Evolutionary conservation across 2,329 filamentous ascomycete species (phyloP), one percentile per base, ranked within the genome.

Genomic region (Diaporthe capsici): DNA sequence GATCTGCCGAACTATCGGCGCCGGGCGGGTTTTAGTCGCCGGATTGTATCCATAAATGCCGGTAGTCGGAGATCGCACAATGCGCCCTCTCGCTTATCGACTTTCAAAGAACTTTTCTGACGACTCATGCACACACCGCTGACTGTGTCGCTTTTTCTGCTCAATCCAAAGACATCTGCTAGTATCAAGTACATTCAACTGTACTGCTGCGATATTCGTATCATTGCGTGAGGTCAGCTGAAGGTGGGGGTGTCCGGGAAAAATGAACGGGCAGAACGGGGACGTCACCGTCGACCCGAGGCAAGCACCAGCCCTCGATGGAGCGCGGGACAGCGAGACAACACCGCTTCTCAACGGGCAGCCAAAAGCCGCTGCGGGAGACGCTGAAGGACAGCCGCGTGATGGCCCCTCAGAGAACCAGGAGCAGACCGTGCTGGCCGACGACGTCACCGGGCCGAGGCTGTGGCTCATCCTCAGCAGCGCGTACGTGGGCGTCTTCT

Each of bases 401-500:
- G 22, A 47, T 65, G 53, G 63, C 28, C 47, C 39, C 28, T 70
- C 74, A 42, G 78, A 84, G 22, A 85, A 86, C 10, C 84, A 87
- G 20, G 88, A 90, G 79, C 84, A 84, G 57, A 85, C 84, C 8
- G 79, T 90, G 58, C 79, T 91, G n/a, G 85, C 85, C 47, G 83
- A 88, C 34, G 85, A 90, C 73, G 81, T 90, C 28, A 87, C 87
- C 2, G 85, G 86, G 2, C 79, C 84, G 17, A 87, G 86, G 75
- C 84, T 92, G 15, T 85, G 84, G 74, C 81, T 92, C 71, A 91
- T 90, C 75, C 86, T 93, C 60, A 87, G 86, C 75, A 87, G 88
- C 2, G 84, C 88, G 37, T 93, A 88, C 82, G 81, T 92, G 2
- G 91, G 91, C 77, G 91, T 92, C 25, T 92, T 93, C 80, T 83